Conservation (phyloP, 176 grass and related monocot genomes). For the Musa beccarii region DNA sequence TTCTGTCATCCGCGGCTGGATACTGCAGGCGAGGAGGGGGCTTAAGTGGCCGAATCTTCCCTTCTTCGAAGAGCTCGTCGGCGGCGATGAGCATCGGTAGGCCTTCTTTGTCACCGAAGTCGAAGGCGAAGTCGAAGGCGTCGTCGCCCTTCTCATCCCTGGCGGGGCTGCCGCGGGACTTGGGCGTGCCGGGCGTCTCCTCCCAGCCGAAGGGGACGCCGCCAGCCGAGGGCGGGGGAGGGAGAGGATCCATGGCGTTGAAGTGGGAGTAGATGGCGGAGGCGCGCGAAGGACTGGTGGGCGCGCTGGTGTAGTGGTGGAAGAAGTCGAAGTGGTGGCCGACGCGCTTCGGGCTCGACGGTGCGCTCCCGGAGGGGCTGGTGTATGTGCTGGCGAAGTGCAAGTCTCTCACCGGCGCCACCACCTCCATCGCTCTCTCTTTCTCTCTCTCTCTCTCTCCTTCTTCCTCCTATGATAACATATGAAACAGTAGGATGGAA, state of each 20-base stretch:
- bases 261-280: slow-evolving; percentile 13
- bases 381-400: slow-evolving; percentile 5
- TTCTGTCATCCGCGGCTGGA: slow-evolving; percentile 27
- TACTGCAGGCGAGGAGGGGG: slow-evolving; percentile 12
- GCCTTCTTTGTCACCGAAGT: slow-evolving; percentile 50
- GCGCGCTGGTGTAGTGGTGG: slow-evolving; percentile 22
- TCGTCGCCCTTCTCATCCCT: not conserved
- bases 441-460: not conserved
- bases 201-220: slow-evolving; percentile 23
- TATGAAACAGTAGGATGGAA: too few relatives aligned
- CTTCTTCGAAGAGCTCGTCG: slow-evolving; percentile 63
- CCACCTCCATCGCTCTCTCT: slow-evolving; percentile 5
- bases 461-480: too few relatives aligned
- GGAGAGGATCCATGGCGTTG: not conserved
- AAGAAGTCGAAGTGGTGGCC: slow-evolving; percentile 17
- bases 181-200: slow-evolving; percentile 22
- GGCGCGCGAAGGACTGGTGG: slow-evolving; percentile 13
- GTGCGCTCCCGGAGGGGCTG: slow-evolving; percentile 6
- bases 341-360: slow-evolving; percentile 8
- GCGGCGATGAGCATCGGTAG: slow-evolving; percentile 32
- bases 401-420: slow-evolving; percentile 3
- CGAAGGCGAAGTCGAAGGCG: slow-evolving; percentile 38
- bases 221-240: not conserved
- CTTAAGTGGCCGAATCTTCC: slow-evolving; percentile 15
- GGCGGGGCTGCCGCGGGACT: not conserved